Evolutionary conservation across 108 stramenopile genomes (phyloP).

Genomic region (Cylindrotheca closterium): DNA sequence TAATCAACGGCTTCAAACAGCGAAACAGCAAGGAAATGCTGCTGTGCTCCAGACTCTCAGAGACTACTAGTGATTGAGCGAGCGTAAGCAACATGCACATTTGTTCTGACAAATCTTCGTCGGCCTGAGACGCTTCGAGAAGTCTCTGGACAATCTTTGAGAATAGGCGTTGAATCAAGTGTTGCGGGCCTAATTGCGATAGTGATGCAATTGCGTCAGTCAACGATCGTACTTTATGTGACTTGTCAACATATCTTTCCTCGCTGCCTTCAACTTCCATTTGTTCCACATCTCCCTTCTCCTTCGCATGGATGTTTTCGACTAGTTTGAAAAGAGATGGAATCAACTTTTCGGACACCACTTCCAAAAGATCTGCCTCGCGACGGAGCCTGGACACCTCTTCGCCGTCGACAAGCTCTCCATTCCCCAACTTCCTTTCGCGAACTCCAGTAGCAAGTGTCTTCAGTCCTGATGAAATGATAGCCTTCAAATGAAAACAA

Average conservation of each 20-base stretch:
- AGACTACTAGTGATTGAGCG: slow-evolving; percentile 65
- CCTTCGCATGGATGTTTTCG: slow-evolving; percentile 40
- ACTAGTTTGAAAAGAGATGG: slow-evolving; percentile 69
- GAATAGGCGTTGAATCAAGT: slow-evolving; percentile 65
- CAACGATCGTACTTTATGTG: slow-evolving; percentile 16
- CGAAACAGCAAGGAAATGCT: slow-evolving; percentile 69
- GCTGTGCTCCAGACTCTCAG: slow-evolving; percentile 59
- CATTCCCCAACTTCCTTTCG: slow-evolving; percentile 17
- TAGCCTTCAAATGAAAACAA: slow-evolving; percentile 28
- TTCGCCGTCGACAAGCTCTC: slow-evolving; percentile 26
- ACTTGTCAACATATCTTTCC: slow-evolving; percentile 34
- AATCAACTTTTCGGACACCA: slow-evolving; percentile 53
- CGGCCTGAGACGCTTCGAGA: slow-evolving; percentile 54
- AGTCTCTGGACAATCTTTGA: slow-evolving; percentile 74
- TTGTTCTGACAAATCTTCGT: slow-evolving; percentile 42
- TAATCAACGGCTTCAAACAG: slow-evolving; percentile 67
- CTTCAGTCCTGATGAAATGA: slow-evolving; percentile 55
- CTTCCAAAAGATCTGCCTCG: slow-evolving; percentile 28
- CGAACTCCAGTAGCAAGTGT: slow-evolving; percentile 42
- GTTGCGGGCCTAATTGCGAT: slow-evolving; percentile 52
- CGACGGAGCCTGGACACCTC: slow-evolving; percentile 21
- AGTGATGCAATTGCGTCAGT: slow-evolving; percentile 68
- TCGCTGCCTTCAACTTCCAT: slow-evolving; percentile 24
- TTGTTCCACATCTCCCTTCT: slow-evolving; percentile 23
- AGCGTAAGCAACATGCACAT: slow-evolving; percentile 73